Percentiles rank a stretch among this genome's conserved stretches.
Evolutionary conservation across 2,329 filamentous ascomycete genomes (phyloP).

Genomic region (Talaromyces islandicus): DNA sequence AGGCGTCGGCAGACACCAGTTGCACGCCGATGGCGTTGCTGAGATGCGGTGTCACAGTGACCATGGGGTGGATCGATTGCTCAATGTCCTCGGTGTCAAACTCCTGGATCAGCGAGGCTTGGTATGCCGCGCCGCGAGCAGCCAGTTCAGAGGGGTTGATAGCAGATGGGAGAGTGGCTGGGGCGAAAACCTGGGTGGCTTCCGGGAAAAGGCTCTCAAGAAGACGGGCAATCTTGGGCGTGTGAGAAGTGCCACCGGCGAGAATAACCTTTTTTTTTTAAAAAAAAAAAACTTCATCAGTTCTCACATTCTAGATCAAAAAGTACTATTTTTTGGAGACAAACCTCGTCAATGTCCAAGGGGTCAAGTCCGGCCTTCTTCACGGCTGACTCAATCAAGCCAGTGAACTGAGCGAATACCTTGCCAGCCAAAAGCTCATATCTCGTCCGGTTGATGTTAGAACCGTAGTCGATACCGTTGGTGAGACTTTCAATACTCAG

Average conservation of each 20-base stretch:
- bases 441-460: constrained; percentile 85
- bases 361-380: constrained; percentile 91
- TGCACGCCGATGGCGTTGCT: constrained; percentile 83
- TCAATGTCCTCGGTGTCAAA: constrained; percentile 92
- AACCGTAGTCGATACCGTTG: constrained; percentile 83
- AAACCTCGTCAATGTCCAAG: constrained; percentile 78
- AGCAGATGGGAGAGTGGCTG: constrained; percentile 67
- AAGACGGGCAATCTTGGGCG: constrained; percentile 82
- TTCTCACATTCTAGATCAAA: background rate
- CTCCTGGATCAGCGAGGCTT: constrained; percentile 89
- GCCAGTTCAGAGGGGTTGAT: constrained; percentile 92
- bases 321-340: background rate
- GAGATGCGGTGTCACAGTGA: constrained; percentile 90
- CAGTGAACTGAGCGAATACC: constrained; percentile 81
- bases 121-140: constrained; percentile 86
- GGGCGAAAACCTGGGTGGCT: constrained; percentile 71
- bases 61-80: constrained; percentile 90
- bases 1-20: constrained; percentile 45
- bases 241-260: constrained; percentile 86
- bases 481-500: constrained; percentile 90
- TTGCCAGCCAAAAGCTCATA: constrained; percentile 86
- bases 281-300: constrained; percentile 7
- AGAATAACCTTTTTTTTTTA: constrained; percentile 82
- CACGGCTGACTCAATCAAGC: constrained; percentile 74
- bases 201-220: constrained; percentile 74